Base-by-base conservation (phyloP, 2,329 filamentous ascomycete genomes). In the Colletotrichum acutatum region DNA sequence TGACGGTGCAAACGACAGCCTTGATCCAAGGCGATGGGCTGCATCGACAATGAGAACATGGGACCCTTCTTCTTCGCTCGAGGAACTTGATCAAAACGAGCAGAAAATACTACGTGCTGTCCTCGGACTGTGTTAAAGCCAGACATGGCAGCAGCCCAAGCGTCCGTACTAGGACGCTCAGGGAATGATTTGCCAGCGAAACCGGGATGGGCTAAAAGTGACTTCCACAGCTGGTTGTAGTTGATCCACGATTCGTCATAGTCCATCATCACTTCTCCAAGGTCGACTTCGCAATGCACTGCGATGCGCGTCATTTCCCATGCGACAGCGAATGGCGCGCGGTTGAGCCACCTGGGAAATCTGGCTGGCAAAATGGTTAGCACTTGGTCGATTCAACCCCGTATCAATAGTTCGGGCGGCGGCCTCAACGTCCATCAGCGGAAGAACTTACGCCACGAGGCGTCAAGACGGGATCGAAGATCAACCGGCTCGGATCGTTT, bases 251-350 rank as follows among this genome's bases (percentile, higher is more conserved):
- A 74, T 1, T 83, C 77, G 3, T 83, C 76, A 64, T 88, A 85
- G 0, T 70, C 52, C 4, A 87, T 53, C 3, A 80, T 75, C 9
- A 83, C 76, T 1, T 81, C 75, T 1, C 80, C 76, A 2, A 86
- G 76, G 32, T 85, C 79, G 2, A 88, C 81, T 0, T 78, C 78
- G 70, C 87, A 89, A 53, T 87, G 81, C 0, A 85, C 75, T 0
- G 86, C 84, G 22, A 86, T 83, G 12, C 89, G 83, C 0, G 85
- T 83, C 0, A 89, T 77, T 69, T 90, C 89, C 89, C 88, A 90
- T 4, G 84, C 76, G 5, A 90, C 81, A 2, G 84, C 83, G 3
- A 90, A 80, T 0, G 88, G 87, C 0, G 86, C 87, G 0, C 80
- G 64, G 3, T 83, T 81, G 4, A 89, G 79, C 60, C 60, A 73